Conservation (phyloP, 768 basidiomycete species). For the Pleurotus sapidus region DNA sequence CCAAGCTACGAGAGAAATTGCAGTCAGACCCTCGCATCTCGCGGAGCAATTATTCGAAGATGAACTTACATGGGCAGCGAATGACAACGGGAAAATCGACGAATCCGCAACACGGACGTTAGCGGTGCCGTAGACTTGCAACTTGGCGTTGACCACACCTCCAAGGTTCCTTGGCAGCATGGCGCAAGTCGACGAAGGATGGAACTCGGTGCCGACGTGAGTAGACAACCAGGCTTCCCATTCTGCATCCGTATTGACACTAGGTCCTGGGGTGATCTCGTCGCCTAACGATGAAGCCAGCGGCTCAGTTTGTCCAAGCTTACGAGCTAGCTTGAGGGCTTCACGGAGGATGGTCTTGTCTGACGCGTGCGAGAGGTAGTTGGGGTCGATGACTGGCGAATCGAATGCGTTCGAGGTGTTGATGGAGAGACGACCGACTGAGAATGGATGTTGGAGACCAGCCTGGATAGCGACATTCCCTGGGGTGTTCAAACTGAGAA, state of each 20-base stretch:
- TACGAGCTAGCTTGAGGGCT: conserved; percentile 62
- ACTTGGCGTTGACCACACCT: conserved; percentile 46
- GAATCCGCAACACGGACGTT: conserved; percentile 55
- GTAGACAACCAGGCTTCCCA: conserved; percentile 50
- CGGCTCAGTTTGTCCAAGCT: conserved; percentile 48
- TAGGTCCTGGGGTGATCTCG: conserved; percentile 49
- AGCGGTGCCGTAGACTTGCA: conserved; percentile 42
- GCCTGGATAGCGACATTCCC: conserved; percentile 54
- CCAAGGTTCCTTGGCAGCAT: conserved; percentile 54
- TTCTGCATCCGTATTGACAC: conserved; percentile 50
- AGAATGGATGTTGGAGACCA: conserved; percentile 63
- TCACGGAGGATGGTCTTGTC: conserved; percentile 51
- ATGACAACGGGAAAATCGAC: conserved; percentile 17
- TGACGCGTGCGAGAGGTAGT: conserved; percentile 53
- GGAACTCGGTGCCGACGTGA: conserved; percentile 50
- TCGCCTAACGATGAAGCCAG: conserved; percentile 38
- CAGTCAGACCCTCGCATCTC: background rate
- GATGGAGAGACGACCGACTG: conserved; percentile 62
- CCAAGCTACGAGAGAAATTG: background rate
- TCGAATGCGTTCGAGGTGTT: conserved; percentile 59
- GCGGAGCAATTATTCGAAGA: background rate
- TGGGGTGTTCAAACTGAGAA: conserved; percentile 37
- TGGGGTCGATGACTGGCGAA: conserved; percentile 59
- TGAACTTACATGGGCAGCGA: conserved; percentile 3
- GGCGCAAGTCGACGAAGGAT: conserved; percentile 55